Evolutionary conservation across 202 grass and related monocot species (phyloP).

Genomic region (Carex sylvatica): DNA sequence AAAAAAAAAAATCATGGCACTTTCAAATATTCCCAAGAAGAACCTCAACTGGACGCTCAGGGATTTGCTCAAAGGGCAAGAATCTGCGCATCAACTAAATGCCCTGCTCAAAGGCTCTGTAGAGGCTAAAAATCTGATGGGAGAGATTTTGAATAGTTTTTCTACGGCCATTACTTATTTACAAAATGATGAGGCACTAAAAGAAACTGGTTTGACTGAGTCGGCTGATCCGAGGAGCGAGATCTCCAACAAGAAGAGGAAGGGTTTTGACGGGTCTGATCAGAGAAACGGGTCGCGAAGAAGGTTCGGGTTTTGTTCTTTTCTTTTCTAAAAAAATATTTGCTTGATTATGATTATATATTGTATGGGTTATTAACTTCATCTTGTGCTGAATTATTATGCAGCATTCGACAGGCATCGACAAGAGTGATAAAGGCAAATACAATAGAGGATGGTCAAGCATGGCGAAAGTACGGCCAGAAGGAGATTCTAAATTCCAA

Average conservation of each 20-base stretch:
- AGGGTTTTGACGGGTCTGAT: not conserved
- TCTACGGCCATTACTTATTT: slow-evolving; percentile 36
- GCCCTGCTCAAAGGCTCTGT: slow-evolving; percentile 25
- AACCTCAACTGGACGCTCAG: not conserved
- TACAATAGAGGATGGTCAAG: slow-evolving; percentile 44
- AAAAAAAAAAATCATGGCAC: not conserved
- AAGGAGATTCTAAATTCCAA: slow-evolving; percentile 56
- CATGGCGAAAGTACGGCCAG: slow-evolving; percentile 85
- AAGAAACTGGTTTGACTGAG: not conserved
- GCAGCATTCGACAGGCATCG: slow-evolving; percentile 31
- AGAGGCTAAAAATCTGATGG: slow-evolving; percentile 27
- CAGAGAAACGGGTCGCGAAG: slow-evolving; percentile 24
- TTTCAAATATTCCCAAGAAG: not conserved
- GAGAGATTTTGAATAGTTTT: slow-evolving; percentile 47
- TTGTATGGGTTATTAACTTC: not conserved
- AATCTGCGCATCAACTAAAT: slow-evolving; percentile 37
- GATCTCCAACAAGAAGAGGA: slow-evolving; percentile 49
- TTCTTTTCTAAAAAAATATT: not conserved
- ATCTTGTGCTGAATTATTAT: not conserved
- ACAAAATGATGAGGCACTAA: slow-evolving; percentile 13
- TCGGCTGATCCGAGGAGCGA: slow-evolving; percentile 34
- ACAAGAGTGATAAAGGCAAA: not conserved
- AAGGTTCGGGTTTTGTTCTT: slow-evolving; percentile 37
- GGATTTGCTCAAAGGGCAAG: slow-evolving; percentile 42
- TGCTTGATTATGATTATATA: not conserved